phyloP scores from a whole-genome alignment of 805 yeast species.

The Sporopachydermia lactativora region DNA sequence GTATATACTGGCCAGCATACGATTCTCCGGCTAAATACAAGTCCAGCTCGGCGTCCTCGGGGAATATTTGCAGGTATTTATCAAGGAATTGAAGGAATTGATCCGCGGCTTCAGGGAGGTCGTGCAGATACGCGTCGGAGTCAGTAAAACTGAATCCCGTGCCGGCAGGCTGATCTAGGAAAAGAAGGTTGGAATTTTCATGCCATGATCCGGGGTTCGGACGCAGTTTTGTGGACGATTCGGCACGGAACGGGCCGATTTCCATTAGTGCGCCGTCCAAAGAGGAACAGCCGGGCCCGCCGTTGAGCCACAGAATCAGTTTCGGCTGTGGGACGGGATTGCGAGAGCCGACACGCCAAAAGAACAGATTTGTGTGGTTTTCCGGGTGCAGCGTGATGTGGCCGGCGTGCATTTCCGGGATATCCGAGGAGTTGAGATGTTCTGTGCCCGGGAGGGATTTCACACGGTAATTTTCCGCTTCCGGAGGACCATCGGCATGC shows the following conservation, averaged over 20 bases:
- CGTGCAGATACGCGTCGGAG: constrained; percentile 23
- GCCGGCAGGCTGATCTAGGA: constrained; percentile 90
- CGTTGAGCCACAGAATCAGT: constrained; percentile 81
- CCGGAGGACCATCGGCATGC: too few relatives aligned
- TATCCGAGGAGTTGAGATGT: constrained; percentile 5
- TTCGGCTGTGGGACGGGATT: constrained; percentile 21
- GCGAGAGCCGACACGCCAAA: constrained; percentile 48
- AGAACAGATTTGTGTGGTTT: constrained; percentile 48
- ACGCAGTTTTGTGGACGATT: constrained; percentile 26
- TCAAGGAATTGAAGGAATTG: constrained; percentile 55
- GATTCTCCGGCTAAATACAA: constrained; percentile 86
- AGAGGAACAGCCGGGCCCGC: constrained; percentile 98
- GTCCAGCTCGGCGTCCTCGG: constrained; percentile 50
- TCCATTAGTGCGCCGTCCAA: constrained; percentile 96
- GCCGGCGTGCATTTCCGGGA: constrained; percentile 34
- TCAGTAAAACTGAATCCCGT: constrained; percentile 73
- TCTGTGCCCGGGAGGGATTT: constrained; percentile 6
- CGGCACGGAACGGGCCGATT: constrained; percentile 72
- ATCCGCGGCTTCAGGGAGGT: constrained; percentile 27
- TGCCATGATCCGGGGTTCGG: constrained; percentile 76
- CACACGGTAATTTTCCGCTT: background rate
- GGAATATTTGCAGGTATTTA: constrained; percentile 55
- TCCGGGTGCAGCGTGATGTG: constrained; percentile 43
- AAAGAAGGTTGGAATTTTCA: constrained; percentile 61
- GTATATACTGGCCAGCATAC: constrained; percentile 94